These are phyloP conservation scores for Rubus parviflorus DNA, from an alignment of 306 rosid species.

Conservation along the genomic window DNA sequence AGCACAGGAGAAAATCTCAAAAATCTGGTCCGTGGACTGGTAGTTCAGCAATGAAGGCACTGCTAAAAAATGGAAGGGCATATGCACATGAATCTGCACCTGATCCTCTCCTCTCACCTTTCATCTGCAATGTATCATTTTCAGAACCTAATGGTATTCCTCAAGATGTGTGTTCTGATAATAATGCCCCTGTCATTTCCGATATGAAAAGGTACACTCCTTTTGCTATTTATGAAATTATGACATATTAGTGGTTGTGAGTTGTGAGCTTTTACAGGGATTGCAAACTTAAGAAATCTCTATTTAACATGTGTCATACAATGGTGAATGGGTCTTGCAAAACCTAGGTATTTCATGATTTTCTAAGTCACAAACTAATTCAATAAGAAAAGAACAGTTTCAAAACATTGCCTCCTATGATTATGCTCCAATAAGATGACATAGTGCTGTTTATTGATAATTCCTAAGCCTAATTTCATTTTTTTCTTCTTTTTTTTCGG, in stretches of 20 bases:
- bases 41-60: slow-evolving; percentile 55
- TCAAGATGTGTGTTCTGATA: slow-evolving; percentile 33
- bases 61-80: slow-evolving; percentile 38
- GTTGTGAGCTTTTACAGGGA: not conserved
- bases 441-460: not conserved
- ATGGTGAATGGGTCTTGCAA: not conserved
- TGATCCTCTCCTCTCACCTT: slow-evolving; percentile 77
- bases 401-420: not conserved
- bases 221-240: not conserved
- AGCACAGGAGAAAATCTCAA: slow-evolving; percentile 71
- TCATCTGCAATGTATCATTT: slow-evolving; percentile 50
- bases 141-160: slow-evolving; percentile 27
- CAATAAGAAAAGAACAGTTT: not conserved
- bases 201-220: slow-evolving; percentile 49
- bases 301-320: not conserved
- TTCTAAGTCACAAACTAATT: not conserved
- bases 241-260: not conserved
- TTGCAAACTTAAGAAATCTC: not conserved
- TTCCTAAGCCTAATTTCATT: not conserved
- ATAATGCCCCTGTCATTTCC: slow-evolving; percentile 31
- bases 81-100: slow-evolving; percentile 51
- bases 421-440: not conserved
- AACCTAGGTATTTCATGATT: not conserved
- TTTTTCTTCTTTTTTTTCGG: not conserved
- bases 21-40: slow-evolving; percentile 51